Base-by-base conservation (phyloP, 495 filamentous ascomycete genomes). In the Hyaloscypha variabilis region DNA sequence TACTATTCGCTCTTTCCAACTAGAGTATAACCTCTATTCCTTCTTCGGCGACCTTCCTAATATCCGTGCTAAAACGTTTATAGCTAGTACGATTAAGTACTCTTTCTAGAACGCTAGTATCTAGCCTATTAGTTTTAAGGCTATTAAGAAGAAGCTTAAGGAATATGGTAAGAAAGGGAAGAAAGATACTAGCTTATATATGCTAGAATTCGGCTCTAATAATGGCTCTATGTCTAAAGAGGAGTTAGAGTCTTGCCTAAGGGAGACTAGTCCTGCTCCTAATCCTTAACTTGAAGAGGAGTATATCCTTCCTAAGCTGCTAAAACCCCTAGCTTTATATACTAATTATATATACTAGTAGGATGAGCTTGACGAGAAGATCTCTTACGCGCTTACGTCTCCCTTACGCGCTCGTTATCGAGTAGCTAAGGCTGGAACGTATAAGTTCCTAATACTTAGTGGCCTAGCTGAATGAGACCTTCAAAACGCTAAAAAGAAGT, bases 91-190 rank as follows among this genome's bases (percentile, higher is more conserved):
- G n/a, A 61, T 61, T 25, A 42, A 61, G n/a, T 51, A 61, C 29
- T 4, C 58, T 29, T 61, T 61, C n/a, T 25, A 31, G 42, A 31
- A 61, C 21, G 24, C 58, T 2, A 34, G 58, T 5, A 61, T 61
- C n/a, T 61, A 34, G 58, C 58, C 58, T n/a, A 34, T 61, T 21
- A 61, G 58, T 21, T 61, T 46, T 23, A 61, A 61, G n/a, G 58
- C 58, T 51, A 23, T 61, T 6, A 24, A 61, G 25, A 49, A n/a
- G 30, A 61, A 61, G 39, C 30, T 61, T 14, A 61, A 61, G 30
- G 24, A 61, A 50, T 50, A 61, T 61, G 36, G 58, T 2, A 61
- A 61, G 24, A 61, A 61, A 14, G 17, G 39, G 31, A 61, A 50
- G 58, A 61, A 61, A 29, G 56, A 59, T 34, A 59, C 56, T 23